Evolutionary conservation across 371 early-diverging fungal genomes (phyloP).

Genomic region (Saksenaea oblongispora): DNA sequence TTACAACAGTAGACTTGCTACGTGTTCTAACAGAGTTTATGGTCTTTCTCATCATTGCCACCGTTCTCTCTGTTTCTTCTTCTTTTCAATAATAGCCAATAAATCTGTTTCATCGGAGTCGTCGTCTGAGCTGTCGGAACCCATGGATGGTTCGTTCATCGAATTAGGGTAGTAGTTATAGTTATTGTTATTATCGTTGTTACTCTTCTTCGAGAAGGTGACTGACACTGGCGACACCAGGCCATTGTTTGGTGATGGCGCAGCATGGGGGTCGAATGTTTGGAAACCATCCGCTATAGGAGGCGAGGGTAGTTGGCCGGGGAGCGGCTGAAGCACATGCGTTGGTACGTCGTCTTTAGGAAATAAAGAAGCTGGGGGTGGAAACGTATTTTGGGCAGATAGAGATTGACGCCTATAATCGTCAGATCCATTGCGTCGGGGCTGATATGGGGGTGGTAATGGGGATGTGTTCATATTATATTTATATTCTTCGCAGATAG

Average conservation of each 20-base stretch:
- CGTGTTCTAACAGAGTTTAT: background rate
- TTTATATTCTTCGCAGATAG: background rate
- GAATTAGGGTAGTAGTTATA: background rate
- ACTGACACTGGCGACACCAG: background rate
- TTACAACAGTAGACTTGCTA: background rate
- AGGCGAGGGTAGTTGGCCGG: background rate
- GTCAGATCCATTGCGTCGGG: background rate
- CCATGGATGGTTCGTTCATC: background rate
- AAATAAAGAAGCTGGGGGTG: background rate
- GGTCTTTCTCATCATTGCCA: background rate
- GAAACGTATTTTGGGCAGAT: background rate
- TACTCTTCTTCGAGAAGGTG: background rate
- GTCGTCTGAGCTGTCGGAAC: slow-evolving; percentile 5
- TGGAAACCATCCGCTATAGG: background rate
- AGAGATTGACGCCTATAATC: background rate
- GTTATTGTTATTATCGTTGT: background rate
- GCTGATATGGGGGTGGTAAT: background rate
- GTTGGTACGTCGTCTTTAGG: background rate
- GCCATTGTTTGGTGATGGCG: background rate
- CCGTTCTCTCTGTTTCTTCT: background rate
- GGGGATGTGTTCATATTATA: background rate
- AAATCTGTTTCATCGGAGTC: slow-evolving; percentile 9
- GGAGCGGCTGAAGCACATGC: background rate
- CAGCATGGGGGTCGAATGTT: background rate
- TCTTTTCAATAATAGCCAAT: slow-evolving; percentile 9